Conservation (phyloP, 805 yeast species). For the Ogataea angusta region DNA sequence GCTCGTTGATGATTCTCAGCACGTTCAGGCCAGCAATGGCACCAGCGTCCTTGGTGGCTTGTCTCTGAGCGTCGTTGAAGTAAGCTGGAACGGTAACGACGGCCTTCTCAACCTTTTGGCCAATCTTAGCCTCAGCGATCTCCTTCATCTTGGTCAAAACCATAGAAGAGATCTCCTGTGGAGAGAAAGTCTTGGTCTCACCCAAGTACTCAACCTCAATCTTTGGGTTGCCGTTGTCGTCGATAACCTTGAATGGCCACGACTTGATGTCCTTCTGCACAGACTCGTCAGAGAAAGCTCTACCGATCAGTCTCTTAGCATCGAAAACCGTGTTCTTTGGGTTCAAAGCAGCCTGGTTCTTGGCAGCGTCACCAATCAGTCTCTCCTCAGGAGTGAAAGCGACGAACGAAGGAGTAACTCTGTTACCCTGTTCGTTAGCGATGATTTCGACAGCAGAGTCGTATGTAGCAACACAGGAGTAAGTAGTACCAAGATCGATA, state of each 20-base stretch:
- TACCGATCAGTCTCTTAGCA: conserved; percentile 91
- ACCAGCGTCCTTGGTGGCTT: conserved; percentile 81
- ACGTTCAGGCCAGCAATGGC: conserved; percentile 72
- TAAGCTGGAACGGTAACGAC: conserved; percentile 86
- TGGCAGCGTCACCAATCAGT: conserved; percentile 94
- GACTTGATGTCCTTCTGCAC: conserved; percentile 83
- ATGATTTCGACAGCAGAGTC: conserved; percentile 74
- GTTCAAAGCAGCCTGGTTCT: conserved; percentile 95
- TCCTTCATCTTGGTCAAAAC: conserved; percentile 63
- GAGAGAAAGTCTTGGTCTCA: conserved; percentile 85
- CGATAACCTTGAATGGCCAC: conserved; percentile 86
- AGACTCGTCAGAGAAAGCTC: conserved; percentile 78
- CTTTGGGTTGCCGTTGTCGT: conserved; percentile 82
- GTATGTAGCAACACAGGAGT: conserved; percentile 73
- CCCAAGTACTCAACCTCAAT: conserved; percentile 93
- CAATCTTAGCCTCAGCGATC: conserved; percentile 58
- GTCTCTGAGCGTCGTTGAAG: conserved; percentile 78
- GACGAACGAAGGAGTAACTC: conserved; percentile 95
- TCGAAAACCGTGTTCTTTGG: conserved; percentile 88
- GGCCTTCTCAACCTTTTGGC: conserved; percentile 57
- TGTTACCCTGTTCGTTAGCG: conserved; percentile 97
- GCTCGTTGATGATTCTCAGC: conserved; percentile 75
- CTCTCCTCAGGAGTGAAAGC: conserved; percentile 93
- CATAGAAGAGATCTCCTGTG: conserved; percentile 95
- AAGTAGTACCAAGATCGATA: conserved; percentile 94